Evolutionary conservation across 2,329 filamentous ascomycete species (phyloP).

Genomic region (Rhinocladiella similis): DNA sequence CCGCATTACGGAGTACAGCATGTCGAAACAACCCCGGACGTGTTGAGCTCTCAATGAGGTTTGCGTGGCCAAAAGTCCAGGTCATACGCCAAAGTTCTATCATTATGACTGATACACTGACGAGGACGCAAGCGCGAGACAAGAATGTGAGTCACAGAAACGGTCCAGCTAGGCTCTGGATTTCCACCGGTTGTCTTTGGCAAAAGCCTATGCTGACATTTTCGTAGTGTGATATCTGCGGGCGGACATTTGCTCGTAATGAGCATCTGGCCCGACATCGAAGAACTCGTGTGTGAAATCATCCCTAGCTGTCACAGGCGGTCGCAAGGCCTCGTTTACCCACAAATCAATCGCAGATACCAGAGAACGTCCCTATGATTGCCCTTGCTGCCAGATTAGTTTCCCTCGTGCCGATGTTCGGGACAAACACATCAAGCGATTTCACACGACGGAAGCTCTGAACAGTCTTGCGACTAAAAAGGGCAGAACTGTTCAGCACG

Average conservation of each 20-base stretch:
- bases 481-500: not conserved
- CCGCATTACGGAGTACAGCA: no score
- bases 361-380: conserved; percentile 1
- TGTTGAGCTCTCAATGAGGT: no score
- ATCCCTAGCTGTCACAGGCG: no score
- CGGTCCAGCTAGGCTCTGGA: no score
- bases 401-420: conserved; percentile 1
- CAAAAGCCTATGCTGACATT: not conserved
- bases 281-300: not conserved
- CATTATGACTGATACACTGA: no score
- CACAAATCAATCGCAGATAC: not conserved
- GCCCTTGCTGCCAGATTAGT: not conserved
- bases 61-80: no score
- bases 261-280: conserved; percentile 2
- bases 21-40: no score
- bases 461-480: not conserved
- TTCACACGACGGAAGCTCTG: not conserved
- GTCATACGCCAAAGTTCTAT: no score
- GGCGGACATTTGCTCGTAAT: conserved; percentile 3
- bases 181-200: no score
- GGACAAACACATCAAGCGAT: conserved; percentile 4
- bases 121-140: no score
- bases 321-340: no score
- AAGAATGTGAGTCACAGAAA: no score
- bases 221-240: conserved; percentile 4